Evolutionary conservation across 139 green algal species (phyloP), one percentile per base, ranked within the genome.

Genomic region (Tetraselmis striata): DNA sequence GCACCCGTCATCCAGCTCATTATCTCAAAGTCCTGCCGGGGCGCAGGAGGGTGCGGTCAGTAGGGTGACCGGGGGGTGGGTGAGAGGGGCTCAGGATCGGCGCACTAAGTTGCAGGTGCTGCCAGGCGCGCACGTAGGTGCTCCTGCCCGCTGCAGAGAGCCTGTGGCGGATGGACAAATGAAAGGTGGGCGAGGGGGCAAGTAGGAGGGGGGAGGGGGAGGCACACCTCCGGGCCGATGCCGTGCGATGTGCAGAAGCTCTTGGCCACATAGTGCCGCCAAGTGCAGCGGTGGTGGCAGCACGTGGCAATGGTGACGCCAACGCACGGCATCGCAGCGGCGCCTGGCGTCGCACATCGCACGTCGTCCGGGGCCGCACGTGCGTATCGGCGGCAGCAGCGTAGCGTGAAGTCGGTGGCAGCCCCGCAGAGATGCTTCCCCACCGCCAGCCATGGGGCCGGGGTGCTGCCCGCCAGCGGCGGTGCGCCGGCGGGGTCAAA

Each of bases 281-380:
- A 97, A 74, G 82, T 85, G 87, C 91, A 96, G 31, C 90, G 85
- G 87, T 97, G 94, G 85, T 97, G 94, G 86, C 94, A 97, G 87
- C 94, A 97, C 0, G 93, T 93, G 0, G 93, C 93, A 0, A 97
- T 76, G 2, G 86, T 86, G 22, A 94, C 0, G 11, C 76, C 75
- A 28, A 28, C 79, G 26, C 79, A n/a, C 27, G 27, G 32, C 32
- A 1, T 28, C 26, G 45, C 79, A 28, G 29, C 25, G 59, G 0
- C 28, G n/a, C 59, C 58, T 29, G 58, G 24, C 25, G 26, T 59
- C 30, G n/a, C n/a, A n/a, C n/a, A n/a, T n/a, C n/a, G n/a, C n/a
- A n/a, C n/a, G n/a, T n/a, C n/a, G n/a, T n/a, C 22, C 31, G 31
- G 1, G 24, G n/a, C 23, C 28, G 32, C 23, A 22, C 59, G 32